phyloP scores from a whole-genome alignment of 2,329 filamentous ascomycete genomes.

The Alternaria sp. region DNA sequence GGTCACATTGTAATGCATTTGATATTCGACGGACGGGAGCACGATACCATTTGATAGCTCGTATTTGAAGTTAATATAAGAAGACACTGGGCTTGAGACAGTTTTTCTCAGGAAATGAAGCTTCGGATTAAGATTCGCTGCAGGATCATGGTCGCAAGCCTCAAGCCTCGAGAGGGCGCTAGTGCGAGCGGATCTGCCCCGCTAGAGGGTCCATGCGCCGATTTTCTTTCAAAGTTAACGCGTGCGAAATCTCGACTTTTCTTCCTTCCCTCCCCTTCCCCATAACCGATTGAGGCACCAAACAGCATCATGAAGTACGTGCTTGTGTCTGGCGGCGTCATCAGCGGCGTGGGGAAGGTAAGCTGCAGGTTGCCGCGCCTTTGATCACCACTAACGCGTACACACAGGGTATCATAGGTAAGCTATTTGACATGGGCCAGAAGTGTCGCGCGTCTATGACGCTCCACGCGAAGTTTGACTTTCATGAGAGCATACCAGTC shows the following conservation, averaged over 20 bases:
- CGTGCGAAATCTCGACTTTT: slow-evolving; percentile 26
- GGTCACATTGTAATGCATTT: slow-evolving; percentile 41
- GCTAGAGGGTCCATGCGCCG: slow-evolving; percentile 18
- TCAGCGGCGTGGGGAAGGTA: slow-evolving; percentile 55
- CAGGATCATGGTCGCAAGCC: slow-evolving; percentile 25
- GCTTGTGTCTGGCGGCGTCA: slow-evolving; percentile 73
- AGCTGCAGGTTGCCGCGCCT: slow-evolving; percentile 37
- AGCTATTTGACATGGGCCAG: slow-evolving; percentile 10
- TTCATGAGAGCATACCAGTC: background rate
- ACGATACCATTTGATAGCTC: slow-evolving; percentile 48
- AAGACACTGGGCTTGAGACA: background rate
- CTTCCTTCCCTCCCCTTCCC: slow-evolving; percentile 53
- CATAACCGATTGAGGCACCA: slow-evolving; percentile 49
- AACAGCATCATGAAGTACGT: slow-evolving; percentile 76
- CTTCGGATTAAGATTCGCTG: slow-evolving; percentile 28
- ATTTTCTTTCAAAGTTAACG: slow-evolving; percentile 38
- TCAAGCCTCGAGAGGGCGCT: slow-evolving; percentile 9
- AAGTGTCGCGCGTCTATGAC: background rate
- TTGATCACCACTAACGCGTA: slow-evolving; percentile 31
- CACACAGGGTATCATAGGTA: slow-evolving; percentile 70
- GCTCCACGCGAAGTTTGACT: background rate
- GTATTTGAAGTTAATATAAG: slow-evolving; percentile 27
- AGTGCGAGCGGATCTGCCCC: slow-evolving; percentile 17
- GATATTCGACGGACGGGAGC: slow-evolving; percentile 33
- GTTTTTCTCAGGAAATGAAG: background rate